Percentiles rank a stretch among this genome's conserved stretches.
These are phyloP conservation scores for Entomortierella parvispora DNA, from an alignment of 192 early-diverging fungal species.

Conservation along the genomic window DNA sequence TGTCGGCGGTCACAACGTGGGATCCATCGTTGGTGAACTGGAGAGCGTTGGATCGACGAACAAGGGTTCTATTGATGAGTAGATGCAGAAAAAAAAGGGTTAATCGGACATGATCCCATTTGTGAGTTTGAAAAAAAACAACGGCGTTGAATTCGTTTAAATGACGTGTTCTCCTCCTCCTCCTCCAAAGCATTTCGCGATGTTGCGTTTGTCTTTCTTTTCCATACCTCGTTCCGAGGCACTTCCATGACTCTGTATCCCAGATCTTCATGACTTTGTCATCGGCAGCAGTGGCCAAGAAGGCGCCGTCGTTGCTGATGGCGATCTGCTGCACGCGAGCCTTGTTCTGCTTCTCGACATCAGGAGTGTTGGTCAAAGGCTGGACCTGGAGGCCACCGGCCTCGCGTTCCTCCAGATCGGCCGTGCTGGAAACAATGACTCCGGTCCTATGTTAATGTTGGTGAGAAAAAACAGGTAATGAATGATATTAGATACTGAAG, in stretches of 20 bases:
- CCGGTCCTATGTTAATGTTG: constrained; percentile 33
- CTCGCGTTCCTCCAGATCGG: constrained; percentile 29
- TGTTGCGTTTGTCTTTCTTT: background rate
- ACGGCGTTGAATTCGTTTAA: background rate
- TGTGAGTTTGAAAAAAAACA: background rate
- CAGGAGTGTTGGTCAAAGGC: constrained; percentile 31
- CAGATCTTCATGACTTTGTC: constrained; percentile 79
- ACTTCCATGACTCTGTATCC: constrained; percentile 67
- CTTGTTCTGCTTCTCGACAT: constrained; percentile 37
- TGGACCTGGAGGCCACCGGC: constrained; percentile 24
- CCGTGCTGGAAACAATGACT: constrained; percentile 21
- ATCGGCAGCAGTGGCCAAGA: constrained; percentile 69
- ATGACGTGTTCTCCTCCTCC: background rate
- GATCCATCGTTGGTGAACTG: constrained; percentile 71
- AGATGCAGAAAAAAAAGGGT: constrained; percentile 12
- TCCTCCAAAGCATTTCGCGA: background rate
- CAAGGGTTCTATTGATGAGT: constrained; percentile 41
- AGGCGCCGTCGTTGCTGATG: constrained; percentile 66
- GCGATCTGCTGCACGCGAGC: constrained; percentile 59
- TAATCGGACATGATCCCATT: too few relatives aligned
- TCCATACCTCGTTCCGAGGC: constrained; percentile 55
- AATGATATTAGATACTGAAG: too few relatives aligned
- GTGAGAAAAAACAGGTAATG: background rate
- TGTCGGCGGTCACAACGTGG: constrained; percentile 84
- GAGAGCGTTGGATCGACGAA: constrained; percentile 83